These are phyloP conservation scores for Plasmodium gallinaceum DNA, from an alignment of 169 alveolate species.

Conservation along the genomic window DNA sequence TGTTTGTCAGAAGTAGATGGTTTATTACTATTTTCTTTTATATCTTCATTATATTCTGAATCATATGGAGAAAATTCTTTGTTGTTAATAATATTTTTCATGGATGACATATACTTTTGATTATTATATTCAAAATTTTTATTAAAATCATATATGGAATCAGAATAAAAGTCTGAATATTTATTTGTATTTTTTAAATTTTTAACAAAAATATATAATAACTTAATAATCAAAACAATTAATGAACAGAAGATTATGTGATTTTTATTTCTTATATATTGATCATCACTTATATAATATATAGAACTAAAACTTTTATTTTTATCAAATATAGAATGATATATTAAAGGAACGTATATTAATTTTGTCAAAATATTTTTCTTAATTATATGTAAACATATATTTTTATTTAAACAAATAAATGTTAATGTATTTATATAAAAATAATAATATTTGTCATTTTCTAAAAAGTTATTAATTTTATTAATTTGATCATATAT, in stretches of 20 bases:
- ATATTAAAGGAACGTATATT: conserved; percentile 34
- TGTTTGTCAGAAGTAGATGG: neutral
- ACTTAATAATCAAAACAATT: conserved; percentile 48
- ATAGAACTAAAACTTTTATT: conserved; percentile 42
- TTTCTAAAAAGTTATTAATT: conserved; percentile 38
- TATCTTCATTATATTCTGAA: neutral
- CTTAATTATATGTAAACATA: conserved; percentile 42
- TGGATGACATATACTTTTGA: neutral
- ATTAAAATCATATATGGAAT: neutral
- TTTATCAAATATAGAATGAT: conserved; percentile 51
- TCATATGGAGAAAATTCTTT: no score
- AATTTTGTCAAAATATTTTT: conserved; percentile 41
- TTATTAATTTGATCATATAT: conserved; percentile 39
- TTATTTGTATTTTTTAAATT: neutral
- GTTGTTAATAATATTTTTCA: neutral
- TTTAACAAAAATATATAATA: conserved; percentile 42
- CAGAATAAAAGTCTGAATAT: neutral
- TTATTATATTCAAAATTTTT: neutral
- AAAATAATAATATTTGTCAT: conserved; percentile 42
- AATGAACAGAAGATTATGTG: conserved; percentile 59
- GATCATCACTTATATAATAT: conserved; percentile 13
- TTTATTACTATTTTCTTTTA: neutral
- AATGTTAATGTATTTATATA: conserved; percentile 47
- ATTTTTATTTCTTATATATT: conserved; percentile 48
- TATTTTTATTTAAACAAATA: conserved; percentile 23